These are phyloP conservation scores for Lachancea lanzarotensis DNA, from an alignment of 805 yeast genomes.

Conservation along the genomic window DNA sequence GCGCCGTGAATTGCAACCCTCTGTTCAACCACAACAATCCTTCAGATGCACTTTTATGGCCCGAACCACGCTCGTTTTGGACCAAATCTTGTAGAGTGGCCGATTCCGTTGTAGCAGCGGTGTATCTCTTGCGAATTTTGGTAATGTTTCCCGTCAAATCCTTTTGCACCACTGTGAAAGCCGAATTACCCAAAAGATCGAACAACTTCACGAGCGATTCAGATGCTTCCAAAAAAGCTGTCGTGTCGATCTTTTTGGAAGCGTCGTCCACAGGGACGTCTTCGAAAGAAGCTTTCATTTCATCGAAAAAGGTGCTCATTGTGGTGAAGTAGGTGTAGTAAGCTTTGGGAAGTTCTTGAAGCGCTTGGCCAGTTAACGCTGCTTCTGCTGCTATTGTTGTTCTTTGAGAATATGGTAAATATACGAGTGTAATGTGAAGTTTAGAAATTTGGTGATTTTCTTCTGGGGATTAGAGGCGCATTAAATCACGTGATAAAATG, in stretches of 20 bases:
- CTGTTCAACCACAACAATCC: slow-evolving; percentile 82
- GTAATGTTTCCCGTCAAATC: slow-evolving; percentile 84
- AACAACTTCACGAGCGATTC: slow-evolving; percentile 78
- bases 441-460: too few species aligned
- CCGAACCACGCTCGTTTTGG: slow-evolving; percentile 58
- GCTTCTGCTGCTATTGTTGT: too few species aligned
- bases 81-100: slow-evolving; percentile 74
- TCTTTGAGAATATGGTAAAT: too few species aligned
- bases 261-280: slow-evolving; percentile 58
- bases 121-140: slow-evolving; percentile 62
- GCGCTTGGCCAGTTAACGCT: too few species aligned
- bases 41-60: slow-evolving; percentile 75
- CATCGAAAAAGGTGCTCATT: slow-evolving; percentile 77
- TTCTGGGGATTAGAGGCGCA: too few species aligned
- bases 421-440: too few species aligned
- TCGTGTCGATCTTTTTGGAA: slow-evolving; percentile 61
- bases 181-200: slow-evolving; percentile 75
- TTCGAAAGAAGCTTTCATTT: slow-evolving; percentile 63
- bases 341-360: not conserved
- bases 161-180: slow-evolving; percentile 76
- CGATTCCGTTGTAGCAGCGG: slow-evolving; percentile 56
- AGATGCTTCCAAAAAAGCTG: slow-evolving; percentile 73
- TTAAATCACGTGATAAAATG: too few species aligned
- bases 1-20: slow-evolving; percentile 87
- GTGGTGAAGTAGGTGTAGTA: not conserved